phyloP scores from a whole-genome alignment of 768 basidiomycete species.

The Lactarius akahatsu region DNA sequence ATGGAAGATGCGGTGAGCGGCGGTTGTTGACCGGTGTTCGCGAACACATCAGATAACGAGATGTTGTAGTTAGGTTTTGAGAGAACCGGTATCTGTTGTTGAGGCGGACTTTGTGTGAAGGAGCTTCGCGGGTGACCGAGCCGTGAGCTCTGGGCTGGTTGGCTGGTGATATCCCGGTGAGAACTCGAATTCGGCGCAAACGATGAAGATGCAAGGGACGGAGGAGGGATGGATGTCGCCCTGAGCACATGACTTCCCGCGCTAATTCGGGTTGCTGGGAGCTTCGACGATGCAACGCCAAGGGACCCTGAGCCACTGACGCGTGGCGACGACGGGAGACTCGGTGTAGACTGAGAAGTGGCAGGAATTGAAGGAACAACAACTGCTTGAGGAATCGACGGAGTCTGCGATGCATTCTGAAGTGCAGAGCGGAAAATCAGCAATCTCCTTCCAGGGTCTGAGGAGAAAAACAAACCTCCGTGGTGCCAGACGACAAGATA shows the following conservation, averaged over 20 bases:
- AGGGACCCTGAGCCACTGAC: constrained; percentile 35
- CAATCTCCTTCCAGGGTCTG: background rate
- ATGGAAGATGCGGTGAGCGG: constrained; percentile 25
- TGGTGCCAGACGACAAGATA: constrained; percentile 53
- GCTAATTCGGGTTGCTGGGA: constrained; percentile 40
- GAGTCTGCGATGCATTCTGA: constrained; percentile 30
- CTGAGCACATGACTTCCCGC: constrained; percentile 7
- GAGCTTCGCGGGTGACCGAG: constrained; percentile 24
- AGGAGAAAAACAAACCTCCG: constrained; percentile 33
- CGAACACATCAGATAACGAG: constrained; percentile 37
- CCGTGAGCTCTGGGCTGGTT: constrained; percentile 32
- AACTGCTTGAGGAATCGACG: constrained; percentile 33
- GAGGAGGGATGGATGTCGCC: background rate
- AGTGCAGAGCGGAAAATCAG: background rate
- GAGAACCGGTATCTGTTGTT: constrained; percentile 28
- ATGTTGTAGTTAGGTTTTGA: constrained; percentile 61
- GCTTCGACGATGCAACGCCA: constrained; percentile 37
- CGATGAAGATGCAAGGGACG: constrained; percentile 30
- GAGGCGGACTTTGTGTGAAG: constrained; percentile 22
- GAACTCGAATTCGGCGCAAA: constrained; percentile 19
- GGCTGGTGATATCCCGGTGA: constrained; percentile 11
- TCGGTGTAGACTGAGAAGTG: constrained; percentile 29
- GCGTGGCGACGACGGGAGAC: constrained; percentile 34
- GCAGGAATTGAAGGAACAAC: constrained; percentile 24
- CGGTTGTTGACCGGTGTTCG: constrained; percentile 6